Percentiles rank a stretch among this genome's conserved stretches.
Conservation (phyloP, 176 grass and related monocot genomes). For the bread wheat (Triticum aestivum) region IWGSC_CS_RefSeq_v2.1 NC_057797.1:686072458-686072957, state of each 20-base stretch:
- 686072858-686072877: not conserved
- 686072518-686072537: not conserved
- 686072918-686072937: no score
- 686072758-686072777: slow-evolving; percentile 79
- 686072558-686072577: not conserved
- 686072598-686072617: slow-evolving; percentile 97
- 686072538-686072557: not conserved
- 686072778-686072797: slow-evolving; percentile 85
- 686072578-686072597: slow-evolving; percentile 25
- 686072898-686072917: no score
- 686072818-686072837: slow-evolving; percentile 61
- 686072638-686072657: slow-evolving; percentile 81
- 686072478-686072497: slow-evolving; percentile 79
- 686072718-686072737: slow-evolving; percentile 95
- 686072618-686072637: slow-evolving; percentile 71
- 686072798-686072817: slow-evolving; percentile 77
- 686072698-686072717: slow-evolving; percentile 76
- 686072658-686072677: slow-evolving; percentile 76
- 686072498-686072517: slow-evolving; percentile 52
- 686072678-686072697: slow-evolving; percentile 79
- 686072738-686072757: slow-evolving; percentile 87
- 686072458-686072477: slow-evolving; percentile 74
- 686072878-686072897: not conserved
- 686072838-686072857: slow-evolving; percentile 43
- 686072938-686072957: not conserved